Base-by-base conservation (phyloP, 805 yeast species). In the Candida nanaspora region DNA sequence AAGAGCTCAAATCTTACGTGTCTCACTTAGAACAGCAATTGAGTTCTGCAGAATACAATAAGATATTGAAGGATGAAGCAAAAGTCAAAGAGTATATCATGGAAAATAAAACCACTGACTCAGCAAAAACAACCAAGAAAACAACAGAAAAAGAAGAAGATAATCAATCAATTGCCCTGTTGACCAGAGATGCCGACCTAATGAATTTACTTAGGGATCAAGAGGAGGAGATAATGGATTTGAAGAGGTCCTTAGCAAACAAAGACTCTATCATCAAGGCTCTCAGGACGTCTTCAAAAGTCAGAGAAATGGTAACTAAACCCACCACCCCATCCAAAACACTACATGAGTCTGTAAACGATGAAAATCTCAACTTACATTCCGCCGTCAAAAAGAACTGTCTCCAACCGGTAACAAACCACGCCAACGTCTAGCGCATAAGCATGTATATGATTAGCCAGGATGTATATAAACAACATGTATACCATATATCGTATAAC, bases 241-340 rank as follows among this genome's bases (percentile, higher is more conserved):
- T 89, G 48, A 72, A 73, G 50, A 81, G 76, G 38, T 68, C 74
- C 34, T 52, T 85, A 30, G 70, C 73, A 35, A 85, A 83, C 46
- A 88, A 87, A 57, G 95, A 87, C 49, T 78, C 80, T 35, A 80
- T 88, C 47, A 84, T 88, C 43, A 76, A 74, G 44, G 87, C 91
- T 1, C 63, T 87, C 41, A 76, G 81, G 28, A 76, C 82, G 35
- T 76, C 86, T 2, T 70, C 77, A 28, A 71, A 79, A 50, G 69
- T 82, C 27, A 70, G 89, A 27, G 76, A 65, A 23, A 46, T 49
- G 42, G 48, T 53, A 18, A 40, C 35, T n/a, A 18, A 19, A 3
- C 27, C 27, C 6, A n/a, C 21, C 10, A 23, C 37, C 3, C 29
- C 29, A 6, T 23, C 37, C 9, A 23, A 8, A 3, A 23, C 29